phyloP scores from a whole-genome alignment of 1,139 yeast genomes.

The Debaryomycetaceae sp. region DNA sequence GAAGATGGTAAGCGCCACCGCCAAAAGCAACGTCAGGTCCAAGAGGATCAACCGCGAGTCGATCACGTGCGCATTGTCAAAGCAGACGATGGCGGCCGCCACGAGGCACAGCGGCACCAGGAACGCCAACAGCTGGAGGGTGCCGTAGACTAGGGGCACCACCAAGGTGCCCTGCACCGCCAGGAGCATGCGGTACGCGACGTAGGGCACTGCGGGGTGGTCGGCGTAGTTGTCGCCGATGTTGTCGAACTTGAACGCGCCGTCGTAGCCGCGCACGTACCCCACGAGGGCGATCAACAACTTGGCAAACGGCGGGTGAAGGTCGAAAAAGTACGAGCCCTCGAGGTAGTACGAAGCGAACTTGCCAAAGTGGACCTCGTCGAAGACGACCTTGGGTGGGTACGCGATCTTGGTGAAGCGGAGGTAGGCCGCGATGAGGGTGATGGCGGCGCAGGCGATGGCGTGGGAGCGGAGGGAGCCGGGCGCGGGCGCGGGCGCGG shows the following conservation, averaged over 20 bases:
- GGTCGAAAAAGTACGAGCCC: conserved; percentile 85
- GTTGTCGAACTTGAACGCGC: conserved; percentile 82
- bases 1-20: conserved; percentile 76
- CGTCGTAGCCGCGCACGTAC: conserved; percentile 83
- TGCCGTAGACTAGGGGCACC: conserved; percentile 76
- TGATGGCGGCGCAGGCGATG: conserved; percentile 44
- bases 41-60: conserved; percentile 87
- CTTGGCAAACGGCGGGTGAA: conserved; percentile 98
- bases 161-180: conserved; percentile 82
- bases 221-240: conserved; percentile 80
- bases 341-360: conserved; percentile 86
- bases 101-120: conserved; percentile 73
- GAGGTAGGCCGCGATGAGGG: conserved; percentile 61
- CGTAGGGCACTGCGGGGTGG: conserved; percentile 73
- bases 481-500: conserved; percentile 9
- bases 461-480: no score
- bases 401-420: conserved; percentile 68
- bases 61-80: conserved; percentile 87
- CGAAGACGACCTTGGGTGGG: conserved; percentile 91
- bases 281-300: conserved; percentile 88
- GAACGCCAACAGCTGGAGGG: conserved; percentile 80
- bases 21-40: conserved; percentile 82
- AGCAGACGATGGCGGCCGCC: conserved; percentile 76
- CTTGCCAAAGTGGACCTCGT: conserved; percentile 97
- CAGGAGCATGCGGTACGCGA: conserved; percentile 77